phyloP scores from a whole-genome alignment of 345 rosid genomes.

The Balakata baccata region DNA sequence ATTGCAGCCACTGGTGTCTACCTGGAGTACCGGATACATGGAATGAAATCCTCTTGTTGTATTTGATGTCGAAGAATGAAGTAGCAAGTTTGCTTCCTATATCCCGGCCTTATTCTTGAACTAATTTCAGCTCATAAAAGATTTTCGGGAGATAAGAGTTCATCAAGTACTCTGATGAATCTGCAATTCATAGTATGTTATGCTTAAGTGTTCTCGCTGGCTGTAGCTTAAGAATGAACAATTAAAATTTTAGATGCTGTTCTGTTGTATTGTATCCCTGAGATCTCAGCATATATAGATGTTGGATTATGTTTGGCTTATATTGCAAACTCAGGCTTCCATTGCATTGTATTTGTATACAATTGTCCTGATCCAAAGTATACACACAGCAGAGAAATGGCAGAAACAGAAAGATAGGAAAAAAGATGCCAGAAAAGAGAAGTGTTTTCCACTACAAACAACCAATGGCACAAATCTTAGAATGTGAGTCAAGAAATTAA shows the following conservation, averaged over 20 bases:
- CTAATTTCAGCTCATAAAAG: neutral
- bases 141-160: neutral
- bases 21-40: conserved; percentile 74
- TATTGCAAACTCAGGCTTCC: neutral
- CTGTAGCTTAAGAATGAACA: too few species aligned
- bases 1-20: conserved; percentile 76
- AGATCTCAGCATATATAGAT: too few species aligned
- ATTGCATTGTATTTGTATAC: too few species aligned
- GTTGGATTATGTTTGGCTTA: neutral
- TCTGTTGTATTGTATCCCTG: too few species aligned
- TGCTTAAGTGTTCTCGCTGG: too few species aligned
- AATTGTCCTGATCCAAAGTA: too few species aligned
- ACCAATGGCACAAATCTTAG: conserved; percentile 40
- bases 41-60: conserved; percentile 54
- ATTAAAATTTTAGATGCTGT: too few species aligned
- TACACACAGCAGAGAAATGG: too few species aligned
- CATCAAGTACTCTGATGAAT: neutral
- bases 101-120: neutral
- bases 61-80: conserved; percentile 29
- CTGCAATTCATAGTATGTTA: neutral
- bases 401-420: too few species aligned
- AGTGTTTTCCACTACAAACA: conserved; percentile 71
- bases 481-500: conserved; percentile 47
- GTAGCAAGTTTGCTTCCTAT: neutral
- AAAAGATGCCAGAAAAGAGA: neutral